These are phyloP conservation scores for Achaetomium macrosporum DNA, from an alignment of 2,329 filamentous ascomycete genomes.

Conservation along the genomic window DNA sequence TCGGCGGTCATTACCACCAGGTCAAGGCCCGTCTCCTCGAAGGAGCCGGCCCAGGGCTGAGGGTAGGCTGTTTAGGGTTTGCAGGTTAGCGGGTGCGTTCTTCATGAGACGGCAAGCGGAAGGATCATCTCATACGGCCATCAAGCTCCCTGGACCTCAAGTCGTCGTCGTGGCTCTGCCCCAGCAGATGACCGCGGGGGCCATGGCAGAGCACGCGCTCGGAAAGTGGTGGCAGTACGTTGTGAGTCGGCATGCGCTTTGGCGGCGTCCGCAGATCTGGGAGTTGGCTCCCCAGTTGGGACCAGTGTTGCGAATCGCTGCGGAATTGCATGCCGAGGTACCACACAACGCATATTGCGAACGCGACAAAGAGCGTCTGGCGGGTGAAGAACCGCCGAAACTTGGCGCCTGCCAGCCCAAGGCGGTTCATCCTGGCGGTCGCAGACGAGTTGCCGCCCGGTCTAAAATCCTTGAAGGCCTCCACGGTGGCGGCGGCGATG, in stretches of 20 bases:
- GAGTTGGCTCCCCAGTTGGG: slow-evolving; percentile 3
- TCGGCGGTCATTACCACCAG: slow-evolving; percentile 30
- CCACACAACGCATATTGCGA: slow-evolving; percentile 16
- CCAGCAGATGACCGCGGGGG: slow-evolving; percentile 25
- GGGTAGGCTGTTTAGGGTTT: slow-evolving; percentile 25
- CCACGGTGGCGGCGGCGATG: background rate
- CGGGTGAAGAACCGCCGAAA: slow-evolving; percentile 16
- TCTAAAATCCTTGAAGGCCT: slow-evolving; percentile 4
- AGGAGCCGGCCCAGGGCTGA: slow-evolving; percentile 29
- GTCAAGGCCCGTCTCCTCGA: slow-evolving; percentile 27
- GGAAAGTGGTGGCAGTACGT: slow-evolving; percentile 20
- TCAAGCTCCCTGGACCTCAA: slow-evolving; percentile 21
- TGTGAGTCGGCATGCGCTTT: slow-evolving; percentile 22
- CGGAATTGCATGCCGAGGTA: slow-evolving; percentile 14
- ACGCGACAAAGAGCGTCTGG: slow-evolving; percentile 14
- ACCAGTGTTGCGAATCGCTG: slow-evolving; percentile 14
- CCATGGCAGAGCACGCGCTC: slow-evolving; percentile 26
- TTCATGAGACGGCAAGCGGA: background rate
- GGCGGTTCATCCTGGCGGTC: slow-evolving; percentile 12
- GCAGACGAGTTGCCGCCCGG: slow-evolving; percentile 9
- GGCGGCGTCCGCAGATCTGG: slow-evolving; percentile 12
- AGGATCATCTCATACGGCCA: slow-evolving; percentile 15
- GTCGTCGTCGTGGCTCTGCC: slow-evolving; percentile 26
- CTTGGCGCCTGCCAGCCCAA: slow-evolving; percentile 13
- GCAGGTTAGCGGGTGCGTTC: slow-evolving; percentile 5